Conservation (phyloP, 805 yeast species). For the Ogataea sp. region DNA sequence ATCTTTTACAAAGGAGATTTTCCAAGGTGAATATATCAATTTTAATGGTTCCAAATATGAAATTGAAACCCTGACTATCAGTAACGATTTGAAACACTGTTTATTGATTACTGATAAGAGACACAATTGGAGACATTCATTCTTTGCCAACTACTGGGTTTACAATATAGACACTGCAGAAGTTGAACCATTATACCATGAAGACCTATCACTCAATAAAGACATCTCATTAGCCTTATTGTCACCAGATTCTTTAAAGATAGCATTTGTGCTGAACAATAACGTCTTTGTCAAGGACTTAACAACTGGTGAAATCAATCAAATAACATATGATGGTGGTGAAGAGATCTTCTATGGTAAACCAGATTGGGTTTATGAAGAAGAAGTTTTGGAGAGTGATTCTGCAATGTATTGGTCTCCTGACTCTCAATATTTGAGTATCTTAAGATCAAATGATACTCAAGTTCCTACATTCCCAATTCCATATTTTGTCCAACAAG, state of each 20-base stretch:
- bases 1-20: constrained; percentile 35
- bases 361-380: constrained; percentile 95
- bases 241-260: constrained; percentile 61
- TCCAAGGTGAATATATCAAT: constrained; percentile 39
- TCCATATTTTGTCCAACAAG: constrained; percentile 61
- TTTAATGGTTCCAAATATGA: constrained; percentile 31
- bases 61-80: constrained; percentile 50
- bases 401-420: constrained; percentile 87
- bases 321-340: constrained; percentile 66
- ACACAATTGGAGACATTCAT: constrained; percentile 69
- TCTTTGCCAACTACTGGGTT: constrained; percentile 53
- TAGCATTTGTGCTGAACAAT: constrained; percentile 64
- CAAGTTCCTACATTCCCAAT: constrained; percentile 64
- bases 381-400: constrained; percentile 70
- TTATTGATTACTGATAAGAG: constrained; percentile 52
- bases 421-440: constrained; percentile 54
- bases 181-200: constrained; percentile 15
- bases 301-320: constrained; percentile 21
- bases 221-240: constrained; percentile 46
- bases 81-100: constrained; percentile 57
- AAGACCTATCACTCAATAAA: constrained; percentile 12
- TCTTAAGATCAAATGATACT: constrained; percentile 64
- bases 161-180: constrained; percentile 34
- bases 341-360: constrained; percentile 71
- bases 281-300: constrained; percentile 53